These are phyloP conservation scores for Chrysanthemum seticuspe DNA, from an alignment of 129 eudicot genomes.

Conservation along the genomic window DNA sequence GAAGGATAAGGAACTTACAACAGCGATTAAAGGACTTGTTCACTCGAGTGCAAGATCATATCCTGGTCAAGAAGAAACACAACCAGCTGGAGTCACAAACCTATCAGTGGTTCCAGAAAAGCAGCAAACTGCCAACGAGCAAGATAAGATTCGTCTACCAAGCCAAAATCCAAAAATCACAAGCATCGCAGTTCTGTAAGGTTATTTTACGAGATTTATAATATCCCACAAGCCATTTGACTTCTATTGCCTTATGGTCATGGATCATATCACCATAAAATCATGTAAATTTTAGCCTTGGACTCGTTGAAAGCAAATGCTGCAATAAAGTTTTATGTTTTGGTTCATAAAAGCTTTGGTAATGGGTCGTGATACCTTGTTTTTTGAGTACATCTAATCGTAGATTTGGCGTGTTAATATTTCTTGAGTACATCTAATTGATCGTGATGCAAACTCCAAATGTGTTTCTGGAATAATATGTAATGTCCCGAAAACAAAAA, in stretches of 20 bases:
- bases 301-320: conserved; percentile 15
- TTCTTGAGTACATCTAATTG: background rate
- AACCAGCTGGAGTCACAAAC: conserved; percentile 8
- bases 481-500: background rate
- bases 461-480: background rate
- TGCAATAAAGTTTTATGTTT: conserved; percentile 11
- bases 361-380: background rate
- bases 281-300: conserved; percentile 18
- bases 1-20: conserved; percentile 68
- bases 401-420: background rate
- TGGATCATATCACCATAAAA: conserved; percentile 20
- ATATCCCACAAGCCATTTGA: conserved; percentile 8
- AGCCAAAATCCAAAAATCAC: conserved; percentile 41
- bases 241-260: conserved; percentile 16
- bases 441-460: background rate
- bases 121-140: conserved; percentile 34
- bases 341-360: background rate
- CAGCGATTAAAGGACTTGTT: conserved; percentile 68
- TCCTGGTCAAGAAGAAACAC: conserved; percentile 45
- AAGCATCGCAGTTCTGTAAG: conserved; percentile 46
- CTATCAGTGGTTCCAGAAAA: conserved; percentile 27
- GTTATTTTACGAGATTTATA: background rate
- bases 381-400: background rate
- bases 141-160: conserved; percentile 33
- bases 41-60: conserved; percentile 77